These are phyloP conservation scores for Populus davidiana DNA, from an alignment of 345 rosid species.

Conservation along the genomic window DNA sequence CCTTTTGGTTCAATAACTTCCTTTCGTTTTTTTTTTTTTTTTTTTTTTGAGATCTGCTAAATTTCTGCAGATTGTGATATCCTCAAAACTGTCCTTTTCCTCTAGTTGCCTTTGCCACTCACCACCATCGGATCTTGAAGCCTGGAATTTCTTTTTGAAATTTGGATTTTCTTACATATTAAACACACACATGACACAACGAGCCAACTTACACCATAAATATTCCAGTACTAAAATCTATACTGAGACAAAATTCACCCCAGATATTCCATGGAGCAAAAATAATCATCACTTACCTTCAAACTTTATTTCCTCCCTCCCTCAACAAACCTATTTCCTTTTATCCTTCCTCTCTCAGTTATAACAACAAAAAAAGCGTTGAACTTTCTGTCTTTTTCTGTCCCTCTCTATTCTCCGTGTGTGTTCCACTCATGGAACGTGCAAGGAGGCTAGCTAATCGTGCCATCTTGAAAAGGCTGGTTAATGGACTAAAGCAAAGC, in stretches of 20 bases:
- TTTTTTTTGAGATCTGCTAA: slow-evolving; percentile 3
- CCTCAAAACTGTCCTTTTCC: slow-evolving; percentile 37
- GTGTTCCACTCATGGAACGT: slow-evolving; percentile 61
- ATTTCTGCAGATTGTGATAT: slow-evolving; percentile 9
- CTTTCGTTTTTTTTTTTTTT: slow-evolving; percentile 37
- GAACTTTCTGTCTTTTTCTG: not conserved
- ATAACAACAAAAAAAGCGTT: not conserved
- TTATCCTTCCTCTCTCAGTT: slow-evolving; percentile 4
- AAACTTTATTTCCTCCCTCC: not conserved
- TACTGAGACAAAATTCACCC: slow-evolving; percentile 1
- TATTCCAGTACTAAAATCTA: not conserved
- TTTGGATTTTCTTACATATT: not conserved
- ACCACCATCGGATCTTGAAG: slow-evolving; percentile 35
- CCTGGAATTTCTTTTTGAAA: not conserved
- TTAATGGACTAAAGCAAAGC: slow-evolving; percentile 50
- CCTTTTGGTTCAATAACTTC: slow-evolving; percentile 44
- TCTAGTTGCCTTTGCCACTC: slow-evolving; percentile 31
- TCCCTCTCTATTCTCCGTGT: not conserved
- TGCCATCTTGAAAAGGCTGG: slow-evolving; percentile 68
- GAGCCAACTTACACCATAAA: not conserved
- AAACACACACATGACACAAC: not conserved
- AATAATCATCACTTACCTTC: slow-evolving; percentile 3
- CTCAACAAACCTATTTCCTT: slow-evolving; percentile 12
- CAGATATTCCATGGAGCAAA: slow-evolving; percentile 17
- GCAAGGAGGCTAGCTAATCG: slow-evolving; percentile 85